These are phyloP conservation scores for Trichomonas tenax DNA, from an alignment of 208 protist genomes.

Conservation along the genomic window DNA sequence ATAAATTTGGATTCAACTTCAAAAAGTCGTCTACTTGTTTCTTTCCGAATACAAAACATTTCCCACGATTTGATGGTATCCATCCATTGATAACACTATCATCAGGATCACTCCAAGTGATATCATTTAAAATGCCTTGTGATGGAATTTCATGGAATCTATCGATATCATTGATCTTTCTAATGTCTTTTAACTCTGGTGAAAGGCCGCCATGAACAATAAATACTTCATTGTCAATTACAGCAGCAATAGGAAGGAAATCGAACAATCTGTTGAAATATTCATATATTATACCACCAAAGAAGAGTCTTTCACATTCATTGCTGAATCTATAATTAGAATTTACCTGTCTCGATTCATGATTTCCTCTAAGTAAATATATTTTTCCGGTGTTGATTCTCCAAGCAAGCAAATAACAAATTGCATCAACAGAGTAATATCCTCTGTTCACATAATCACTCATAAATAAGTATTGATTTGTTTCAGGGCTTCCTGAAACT, in stretches of 20 bases:
- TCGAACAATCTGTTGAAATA: conserved; percentile 66
- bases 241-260: conserved; percentile 57
- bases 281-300: conserved; percentile 59
- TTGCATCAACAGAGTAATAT: neutral
- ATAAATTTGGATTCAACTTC: conserved; percentile 58
- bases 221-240: conserved; percentile 33
- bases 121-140: conserved; percentile 46
- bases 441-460: neutral
- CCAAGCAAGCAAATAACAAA: neutral
- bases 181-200: neutral
- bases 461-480: neutral
- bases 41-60: conserved; percentile 64
- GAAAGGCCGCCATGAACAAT: neutral
- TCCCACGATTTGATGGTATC: conserved; percentile 58
- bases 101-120: conserved; percentile 73
- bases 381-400: conserved; percentile 53
- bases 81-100: conserved; percentile 60
- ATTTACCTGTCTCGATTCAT: conserved; percentile 72
- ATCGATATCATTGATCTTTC: conserved; percentile 59
- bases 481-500: too few relatives aligned
- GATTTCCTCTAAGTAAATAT: conserved; percentile 74
- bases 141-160: conserved; percentile 49
- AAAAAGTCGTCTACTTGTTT: conserved; percentile 50
- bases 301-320: conserved; percentile 63
- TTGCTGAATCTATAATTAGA: conserved; percentile 73